Evolutionary conservation across 352 stramenopile genomes (phyloP), one percentile per base, ranked within the genome.

Genomic region (Aphanomyces invadans): DNA sequence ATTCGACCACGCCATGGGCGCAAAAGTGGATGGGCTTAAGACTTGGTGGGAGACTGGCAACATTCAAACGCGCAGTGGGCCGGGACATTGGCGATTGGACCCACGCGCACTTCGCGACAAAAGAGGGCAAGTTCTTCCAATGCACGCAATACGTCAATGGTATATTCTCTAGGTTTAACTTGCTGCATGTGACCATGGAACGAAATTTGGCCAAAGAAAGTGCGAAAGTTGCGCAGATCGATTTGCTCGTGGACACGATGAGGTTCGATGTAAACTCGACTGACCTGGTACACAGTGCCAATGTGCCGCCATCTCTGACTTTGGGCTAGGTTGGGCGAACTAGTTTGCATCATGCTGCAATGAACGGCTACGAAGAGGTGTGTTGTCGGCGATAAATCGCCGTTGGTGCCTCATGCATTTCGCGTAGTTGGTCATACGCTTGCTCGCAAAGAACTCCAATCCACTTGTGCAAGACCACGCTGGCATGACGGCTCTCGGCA

Each of bases 1-100:
- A 10, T 94, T 94, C 65, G 82, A 88, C 70, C 83, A 88, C 54
- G 79, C 74, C 9, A 88, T 75, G 44, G 54, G 64, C 29, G 81
- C 74, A 25, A 91, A 92, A 67, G 69, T 71, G 33, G 70, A 73
- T 5, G 79, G 77, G 38, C 62, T 94, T 3, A 74, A 70, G 42
- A 61, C 74, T 21, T 94, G 81, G 73, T 59, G 85, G 51, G 78
- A 89, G n/a, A 85, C 80, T 3, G 83, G 85, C 15, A 80, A 81
- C 21, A 83, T 94, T 53, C 76, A 79, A 23, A 90, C 85, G n/a
- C 81, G 85, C 33, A 83, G 89, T 65, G 80, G 80, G 7, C 73
- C 90, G 2, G 74, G 77, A 60, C 83, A 94, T 72, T 94, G 85
- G 81, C 74, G 67, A 21, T 28, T 90, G 32, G 81, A 94, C 59